phyloP scores from a whole-genome alignment of 2,329 filamentous ascomycete genomes.

The Fusarium liriodendri region DNA sequence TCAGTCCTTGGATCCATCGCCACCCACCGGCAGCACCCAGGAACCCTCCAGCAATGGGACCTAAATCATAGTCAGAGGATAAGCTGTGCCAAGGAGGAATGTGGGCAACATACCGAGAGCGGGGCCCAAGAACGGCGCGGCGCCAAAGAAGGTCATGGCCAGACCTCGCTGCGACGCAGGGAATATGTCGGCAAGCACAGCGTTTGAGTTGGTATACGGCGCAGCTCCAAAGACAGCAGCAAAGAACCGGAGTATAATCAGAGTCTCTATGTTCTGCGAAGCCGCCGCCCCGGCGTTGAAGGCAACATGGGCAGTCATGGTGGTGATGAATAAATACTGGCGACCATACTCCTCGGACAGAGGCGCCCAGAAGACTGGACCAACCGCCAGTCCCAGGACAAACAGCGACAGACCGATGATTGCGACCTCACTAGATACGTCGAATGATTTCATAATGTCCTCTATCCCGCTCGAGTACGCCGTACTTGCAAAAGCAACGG shows the following conservation, averaged over 20 bases:
- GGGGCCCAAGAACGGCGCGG: conserved; percentile 79
- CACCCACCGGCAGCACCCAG: conserved; percentile 74
- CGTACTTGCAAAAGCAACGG: neutral
- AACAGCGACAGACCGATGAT: conserved; percentile 33
- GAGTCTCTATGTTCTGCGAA: conserved; percentile 76
- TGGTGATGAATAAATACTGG: conserved; percentile 63
- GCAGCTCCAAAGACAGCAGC: conserved; percentile 84
- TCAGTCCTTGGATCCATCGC: conserved; percentile 86
- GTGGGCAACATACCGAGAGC: conserved; percentile 50
- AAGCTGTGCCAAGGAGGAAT: neutral
- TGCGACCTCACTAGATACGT: conserved; percentile 24
- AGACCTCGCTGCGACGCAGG: conserved; percentile 81
- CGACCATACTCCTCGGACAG: conserved; percentile 79
- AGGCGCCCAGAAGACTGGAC: conserved; percentile 79
- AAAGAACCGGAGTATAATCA: conserved; percentile 79
- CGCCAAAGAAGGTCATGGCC: conserved; percentile 83
- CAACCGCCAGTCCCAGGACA: conserved; percentile 63
- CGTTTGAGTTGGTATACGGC: conserved; percentile 83
- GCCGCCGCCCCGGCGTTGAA: conserved; percentile 83
- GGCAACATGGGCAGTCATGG: conserved; percentile 74
- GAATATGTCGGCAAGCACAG: conserved; percentile 83
- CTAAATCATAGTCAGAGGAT: neutral
- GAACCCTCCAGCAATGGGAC: conserved; percentile 71
- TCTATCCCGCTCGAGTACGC: neutral
- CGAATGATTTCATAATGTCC: neutral